Conservation (phyloP, 1,284 basidiomycete genomes). For the Microbotryum scabiosae region DNA sequence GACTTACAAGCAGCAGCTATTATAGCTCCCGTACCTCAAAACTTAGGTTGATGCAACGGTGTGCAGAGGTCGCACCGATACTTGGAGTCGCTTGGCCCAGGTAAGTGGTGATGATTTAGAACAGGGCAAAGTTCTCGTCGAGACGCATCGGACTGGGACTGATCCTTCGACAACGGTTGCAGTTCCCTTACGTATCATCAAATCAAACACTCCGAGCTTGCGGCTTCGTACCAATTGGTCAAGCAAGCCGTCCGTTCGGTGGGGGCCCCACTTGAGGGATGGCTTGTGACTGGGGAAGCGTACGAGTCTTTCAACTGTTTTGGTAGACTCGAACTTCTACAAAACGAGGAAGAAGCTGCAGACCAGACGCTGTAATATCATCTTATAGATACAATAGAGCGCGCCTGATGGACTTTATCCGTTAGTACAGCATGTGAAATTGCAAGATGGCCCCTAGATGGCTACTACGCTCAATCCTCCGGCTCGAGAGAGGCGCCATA, state of each 20-base stretch:
- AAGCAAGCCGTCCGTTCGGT: constrained; percentile 47
- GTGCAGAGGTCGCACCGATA: not conserved
- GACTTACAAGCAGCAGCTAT: not conserved
- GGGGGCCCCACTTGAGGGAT: constrained; percentile 51
- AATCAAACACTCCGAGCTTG: not conserved
- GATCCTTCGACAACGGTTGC: not conserved
- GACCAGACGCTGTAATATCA: too few relatives aligned
- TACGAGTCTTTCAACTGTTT: constrained; percentile 49
- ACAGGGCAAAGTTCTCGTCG: not conserved
- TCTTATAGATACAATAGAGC: too few relatives aligned
- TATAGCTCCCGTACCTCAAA: constrained; percentile 50
- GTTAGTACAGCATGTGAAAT: too few relatives aligned
- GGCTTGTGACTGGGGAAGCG: constrained; percentile 50
- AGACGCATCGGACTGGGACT: not conserved
- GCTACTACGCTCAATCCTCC: constrained; percentile 8
- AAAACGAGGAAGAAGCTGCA: too few relatives aligned
- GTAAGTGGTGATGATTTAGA: not conserved
- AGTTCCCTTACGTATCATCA: not conserved
- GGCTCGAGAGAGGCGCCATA: constrained; percentile 52
- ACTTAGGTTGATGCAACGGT: constrained; percentile 14
- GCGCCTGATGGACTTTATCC: too few relatives aligned
- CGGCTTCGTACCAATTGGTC: constrained; percentile 45
- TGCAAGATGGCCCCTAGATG: too few relatives aligned
- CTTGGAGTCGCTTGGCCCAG: not conserved
- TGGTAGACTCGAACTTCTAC: too few relatives aligned